Conservation (phyloP, 768 basidiomycete species). For the Cystofilobasidium ferigula region DNA sequence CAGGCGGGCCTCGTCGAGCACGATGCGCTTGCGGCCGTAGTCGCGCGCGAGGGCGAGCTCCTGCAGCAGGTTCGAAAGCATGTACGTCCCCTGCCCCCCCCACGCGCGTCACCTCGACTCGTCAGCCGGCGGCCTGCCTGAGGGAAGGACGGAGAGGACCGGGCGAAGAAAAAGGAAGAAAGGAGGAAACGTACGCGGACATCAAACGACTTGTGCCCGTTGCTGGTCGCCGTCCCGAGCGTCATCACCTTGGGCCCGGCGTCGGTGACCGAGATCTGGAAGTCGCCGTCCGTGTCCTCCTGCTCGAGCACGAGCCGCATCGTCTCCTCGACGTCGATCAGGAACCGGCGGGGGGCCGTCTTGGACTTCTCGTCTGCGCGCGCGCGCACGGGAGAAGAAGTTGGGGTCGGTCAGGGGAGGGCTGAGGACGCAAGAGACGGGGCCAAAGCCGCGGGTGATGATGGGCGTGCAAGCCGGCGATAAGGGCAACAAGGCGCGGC, state of each 20-base stretch:
- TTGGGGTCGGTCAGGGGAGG: not conserved
- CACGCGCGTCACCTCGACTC: too few relatives aligned
- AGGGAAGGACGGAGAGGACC: too few relatives aligned
- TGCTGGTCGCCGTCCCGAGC: conserved; percentile 89
- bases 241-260: conserved; percentile 94
- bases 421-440: not conserved
- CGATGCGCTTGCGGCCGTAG: conserved; percentile 87
- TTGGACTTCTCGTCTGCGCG: conserved; percentile 62
- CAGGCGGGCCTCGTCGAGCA: conserved; percentile 95
- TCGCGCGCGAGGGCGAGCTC: conserved; percentile 93
- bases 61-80: conserved; percentile 97
- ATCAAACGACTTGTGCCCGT: conserved; percentile 96
- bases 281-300: conserved; percentile 93
- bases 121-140: too few relatives aligned
- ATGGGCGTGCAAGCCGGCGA: too few relatives aligned
- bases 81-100: conserved; percentile 74
- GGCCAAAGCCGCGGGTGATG: too few relatives aligned
- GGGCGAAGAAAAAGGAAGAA: too few relatives aligned
- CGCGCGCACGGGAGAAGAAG: conserved; percentile 22
- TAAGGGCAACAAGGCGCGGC: too few relatives aligned
- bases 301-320: conserved; percentile 92
- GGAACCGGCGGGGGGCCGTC: conserved; percentile 68
- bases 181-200: conserved; percentile 54
- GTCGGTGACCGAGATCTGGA: conserved; percentile 91
- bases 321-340: conserved; percentile 96